Evolutionary conservation across 805 yeast species (phyloP).

Genomic region (Cyberlindnera mycetangii): DNA sequence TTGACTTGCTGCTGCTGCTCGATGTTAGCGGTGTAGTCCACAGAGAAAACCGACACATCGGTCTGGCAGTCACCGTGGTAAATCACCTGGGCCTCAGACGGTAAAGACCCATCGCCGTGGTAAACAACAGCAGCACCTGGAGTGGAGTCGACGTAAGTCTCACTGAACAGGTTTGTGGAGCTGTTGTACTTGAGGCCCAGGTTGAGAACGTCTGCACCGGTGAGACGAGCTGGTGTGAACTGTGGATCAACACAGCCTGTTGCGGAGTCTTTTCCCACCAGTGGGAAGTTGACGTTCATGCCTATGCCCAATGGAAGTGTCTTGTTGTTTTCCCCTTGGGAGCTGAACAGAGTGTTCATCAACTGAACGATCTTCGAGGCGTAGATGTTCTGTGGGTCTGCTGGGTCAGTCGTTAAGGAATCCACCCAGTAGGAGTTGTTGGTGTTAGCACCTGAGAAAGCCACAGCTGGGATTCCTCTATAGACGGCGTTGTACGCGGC

Average conservation of each 20-base stretch:
- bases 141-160: slow-evolving; percentile 9
- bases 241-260: slow-evolving; percentile 40
- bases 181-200: slow-evolving; percentile 33
- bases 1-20: slow-evolving; percentile 17
- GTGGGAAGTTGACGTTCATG: slow-evolving; percentile 47
- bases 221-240: slow-evolving; percentile 43
- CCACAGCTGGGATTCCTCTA: slow-evolving; percentile 48
- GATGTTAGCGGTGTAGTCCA: slow-evolving; percentile 36
- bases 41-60: slow-evolving; percentile 44
- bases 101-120: slow-evolving; percentile 44
- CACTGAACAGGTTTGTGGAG: slow-evolving; percentile 32
- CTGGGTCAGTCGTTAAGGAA: slow-evolving; percentile 38
- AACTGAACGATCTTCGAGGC: slow-evolving; percentile 39
- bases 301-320: slow-evolving; percentile 44
- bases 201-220: slow-evolving; percentile 32
- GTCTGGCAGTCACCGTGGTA: slow-evolving; percentile 36
- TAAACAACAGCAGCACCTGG: slow-evolving; percentile 30
- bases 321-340: slow-evolving; percentile 36
- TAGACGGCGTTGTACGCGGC: slow-evolving; percentile 46
- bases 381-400: slow-evolving; percentile 43
- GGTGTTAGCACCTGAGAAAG: slow-evolving; percentile 46
- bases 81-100: slow-evolving; percentile 38
- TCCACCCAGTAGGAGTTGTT: slow-evolving; percentile 45
- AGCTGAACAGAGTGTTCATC: slow-evolving; percentile 35
- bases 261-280: slow-evolving; percentile 38